phyloP scores from a whole-genome alignment of 148 eudicot genomes.

The Nyssa sinensis region DNA sequence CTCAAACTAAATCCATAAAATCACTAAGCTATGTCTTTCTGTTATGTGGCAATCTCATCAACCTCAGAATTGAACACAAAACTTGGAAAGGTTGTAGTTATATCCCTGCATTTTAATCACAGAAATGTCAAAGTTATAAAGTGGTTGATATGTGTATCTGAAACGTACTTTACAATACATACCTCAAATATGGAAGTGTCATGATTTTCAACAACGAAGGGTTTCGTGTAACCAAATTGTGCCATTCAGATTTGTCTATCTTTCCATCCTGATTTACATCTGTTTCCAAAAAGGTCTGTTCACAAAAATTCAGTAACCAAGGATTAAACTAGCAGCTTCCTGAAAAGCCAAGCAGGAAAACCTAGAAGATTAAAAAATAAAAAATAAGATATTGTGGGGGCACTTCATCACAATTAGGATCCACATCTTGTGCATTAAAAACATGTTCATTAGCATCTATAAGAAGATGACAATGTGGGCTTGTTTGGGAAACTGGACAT shows the following conservation, averaged over 20 bases:
- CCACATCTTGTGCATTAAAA: too few species aligned
- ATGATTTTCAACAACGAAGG: constrained; percentile 82
- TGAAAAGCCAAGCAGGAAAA: too few species aligned
- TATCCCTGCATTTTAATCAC: constrained; percentile 52
- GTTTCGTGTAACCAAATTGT: constrained; percentile 64
- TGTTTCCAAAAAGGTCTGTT: constrained; percentile 84
- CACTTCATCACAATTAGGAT: too few species aligned
- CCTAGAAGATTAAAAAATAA: too few species aligned
- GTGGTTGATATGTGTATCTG: background rate
- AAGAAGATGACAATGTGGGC: too few species aligned
- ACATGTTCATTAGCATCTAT: too few species aligned
- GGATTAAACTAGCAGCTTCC: too few species aligned
- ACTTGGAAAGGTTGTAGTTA: constrained; percentile 77
- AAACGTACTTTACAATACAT: background rate
- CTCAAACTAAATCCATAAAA: background rate
- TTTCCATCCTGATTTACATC: constrained; percentile 82
- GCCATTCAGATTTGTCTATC: constrained; percentile 87
- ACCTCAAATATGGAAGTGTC: constrained; percentile 96
- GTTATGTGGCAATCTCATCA: constrained; percentile 56
- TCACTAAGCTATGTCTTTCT: constrained; percentile 3
- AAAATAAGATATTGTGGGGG: too few species aligned
- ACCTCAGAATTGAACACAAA: constrained; percentile 76
- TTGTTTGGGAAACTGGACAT: too few species aligned
- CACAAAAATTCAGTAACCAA: constrained; percentile 1
- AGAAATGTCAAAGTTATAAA: background rate